These are phyloP conservation scores for Komagataella pseudopastoris DNA, from an alignment of 805 yeast species.

Conservation along the genomic window DNA sequence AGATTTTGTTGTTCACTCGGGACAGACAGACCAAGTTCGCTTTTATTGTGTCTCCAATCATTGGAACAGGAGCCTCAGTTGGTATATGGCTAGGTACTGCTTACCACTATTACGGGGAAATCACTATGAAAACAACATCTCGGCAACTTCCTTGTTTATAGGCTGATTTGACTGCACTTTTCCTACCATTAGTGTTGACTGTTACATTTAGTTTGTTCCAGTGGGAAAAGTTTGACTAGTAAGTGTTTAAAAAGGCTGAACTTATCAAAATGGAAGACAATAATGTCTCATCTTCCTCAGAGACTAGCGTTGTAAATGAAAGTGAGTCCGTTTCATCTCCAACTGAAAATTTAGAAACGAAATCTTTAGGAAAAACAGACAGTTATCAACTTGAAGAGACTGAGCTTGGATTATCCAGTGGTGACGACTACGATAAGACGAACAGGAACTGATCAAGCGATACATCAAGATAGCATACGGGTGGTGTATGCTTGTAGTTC, in stretches of 20 bases:
- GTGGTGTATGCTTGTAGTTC: conserved; percentile 13
- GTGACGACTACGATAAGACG: conserved; percentile 1
- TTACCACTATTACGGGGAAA: conserved; percentile 14
- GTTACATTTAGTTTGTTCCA: not conserved
- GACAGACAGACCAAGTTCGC: conserved; percentile 16
- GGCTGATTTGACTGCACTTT: conserved; percentile 19
- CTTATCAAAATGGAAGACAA: not conserved
- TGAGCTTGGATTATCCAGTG: conserved; percentile 1
- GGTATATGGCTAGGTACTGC: conserved; percentile 20
- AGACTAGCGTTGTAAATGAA: conserved; percentile 14
- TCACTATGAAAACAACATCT: conserved; percentile 15
- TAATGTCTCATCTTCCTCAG: not conserved
- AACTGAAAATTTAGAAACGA: conserved; percentile 16
- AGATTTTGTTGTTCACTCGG: conserved; percentile 22
- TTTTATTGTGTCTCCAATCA: conserved; percentile 17
- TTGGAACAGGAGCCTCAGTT: conserved; percentile 16
- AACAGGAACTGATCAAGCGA: conserved; percentile 4
- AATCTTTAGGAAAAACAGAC: conserved; percentile 9
- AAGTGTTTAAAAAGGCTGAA: not conserved
- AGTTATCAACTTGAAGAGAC: conserved; percentile 1
- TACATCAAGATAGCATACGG: conserved; percentile 16
- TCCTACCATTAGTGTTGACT: conserved; percentile 8
- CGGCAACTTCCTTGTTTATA: conserved; percentile 20
- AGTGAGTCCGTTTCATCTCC: conserved; percentile 18
- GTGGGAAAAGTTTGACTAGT: not conserved